Conservation (phyloP, 345 rosid species). For the Salix viminalis region DNA sequence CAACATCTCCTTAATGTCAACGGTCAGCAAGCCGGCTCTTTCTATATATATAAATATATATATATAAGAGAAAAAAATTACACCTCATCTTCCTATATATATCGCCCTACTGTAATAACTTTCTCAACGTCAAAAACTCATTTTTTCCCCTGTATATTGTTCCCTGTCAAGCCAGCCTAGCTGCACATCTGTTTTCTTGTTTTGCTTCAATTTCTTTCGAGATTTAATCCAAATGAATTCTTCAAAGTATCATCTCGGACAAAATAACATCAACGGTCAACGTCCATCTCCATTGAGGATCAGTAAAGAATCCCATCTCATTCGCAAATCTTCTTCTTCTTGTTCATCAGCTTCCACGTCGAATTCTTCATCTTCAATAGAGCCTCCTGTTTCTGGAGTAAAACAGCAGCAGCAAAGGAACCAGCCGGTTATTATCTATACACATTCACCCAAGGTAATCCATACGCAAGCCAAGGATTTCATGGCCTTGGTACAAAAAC, state of each 20-base stretch:
- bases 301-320: conserved; percentile 11
- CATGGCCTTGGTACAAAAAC: conserved; percentile 26
- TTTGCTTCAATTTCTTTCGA: not conserved
- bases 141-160: not conserved
- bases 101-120: not conserved
- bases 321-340: conserved; percentile 6
- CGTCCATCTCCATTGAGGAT: conserved; percentile 24
- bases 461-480: conserved; percentile 21
- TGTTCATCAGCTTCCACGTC: not conserved
- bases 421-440: conserved; percentile 17
- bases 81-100: not conserved
- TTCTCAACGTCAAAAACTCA: not conserved
- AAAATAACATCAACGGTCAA: not conserved
- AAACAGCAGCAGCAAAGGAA: not conserved
- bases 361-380: not conserved
- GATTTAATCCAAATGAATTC: conserved; percentile 11
- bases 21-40: conserved; percentile 66
- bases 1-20: conserved; percentile 36
- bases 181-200: not conserved
- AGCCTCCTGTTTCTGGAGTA: not conserved
- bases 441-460: conserved; percentile 20
- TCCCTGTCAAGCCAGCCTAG: not conserved
- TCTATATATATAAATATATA: not conserved
- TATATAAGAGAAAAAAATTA: too few species aligned
- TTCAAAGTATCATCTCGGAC: not conserved